These are phyloP conservation scores for Dipteronia dyeriana DNA, from an alignment of 345 rosid species.

Conservation along the genomic window DNA sequence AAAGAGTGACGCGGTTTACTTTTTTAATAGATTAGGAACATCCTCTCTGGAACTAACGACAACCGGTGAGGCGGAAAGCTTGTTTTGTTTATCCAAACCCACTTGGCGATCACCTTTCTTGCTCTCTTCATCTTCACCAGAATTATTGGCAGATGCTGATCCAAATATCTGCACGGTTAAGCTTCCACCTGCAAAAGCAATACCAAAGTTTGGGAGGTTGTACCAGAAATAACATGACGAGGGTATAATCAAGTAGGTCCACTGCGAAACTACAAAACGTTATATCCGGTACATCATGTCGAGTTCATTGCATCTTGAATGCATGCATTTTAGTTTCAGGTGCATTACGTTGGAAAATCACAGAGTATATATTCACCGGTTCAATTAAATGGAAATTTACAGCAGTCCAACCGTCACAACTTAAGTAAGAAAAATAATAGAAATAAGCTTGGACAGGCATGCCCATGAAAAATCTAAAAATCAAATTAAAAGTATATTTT, in stretches of 20 bases:
- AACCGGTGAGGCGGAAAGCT: constrained; percentile 36
- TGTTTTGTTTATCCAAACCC: constrained; percentile 26
- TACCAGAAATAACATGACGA: not conserved
- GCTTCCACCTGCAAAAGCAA: constrained; percentile 46
- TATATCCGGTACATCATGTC: not conserved
- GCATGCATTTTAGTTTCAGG: not conserved
- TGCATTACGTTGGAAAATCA: not conserved
- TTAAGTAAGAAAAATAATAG: not conserved
- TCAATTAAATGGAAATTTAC: not conserved
- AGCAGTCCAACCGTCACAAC: not conserved
- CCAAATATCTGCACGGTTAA: constrained; percentile 54
- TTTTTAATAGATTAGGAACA: constrained; percentile 23
- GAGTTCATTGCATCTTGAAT: not conserved
- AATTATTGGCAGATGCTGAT: constrained; percentile 25
- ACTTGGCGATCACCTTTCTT: constrained; percentile 14
- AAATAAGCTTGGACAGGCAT: not conserved
- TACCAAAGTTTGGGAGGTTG: not conserved
- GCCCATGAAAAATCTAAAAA: not conserved
- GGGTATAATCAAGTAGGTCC: not conserved
- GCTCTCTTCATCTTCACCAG: constrained; percentile 20
- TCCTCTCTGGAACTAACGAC: constrained; percentile 39
- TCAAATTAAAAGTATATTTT: not conserved
- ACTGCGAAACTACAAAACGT: not conserved
- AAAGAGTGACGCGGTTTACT: constrained; percentile 24
- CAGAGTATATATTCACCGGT: not conserved